Conservation (phyloP, 2,329 filamentous ascomycete genomes). For the Hirsutella rhossiliensis region DNA sequence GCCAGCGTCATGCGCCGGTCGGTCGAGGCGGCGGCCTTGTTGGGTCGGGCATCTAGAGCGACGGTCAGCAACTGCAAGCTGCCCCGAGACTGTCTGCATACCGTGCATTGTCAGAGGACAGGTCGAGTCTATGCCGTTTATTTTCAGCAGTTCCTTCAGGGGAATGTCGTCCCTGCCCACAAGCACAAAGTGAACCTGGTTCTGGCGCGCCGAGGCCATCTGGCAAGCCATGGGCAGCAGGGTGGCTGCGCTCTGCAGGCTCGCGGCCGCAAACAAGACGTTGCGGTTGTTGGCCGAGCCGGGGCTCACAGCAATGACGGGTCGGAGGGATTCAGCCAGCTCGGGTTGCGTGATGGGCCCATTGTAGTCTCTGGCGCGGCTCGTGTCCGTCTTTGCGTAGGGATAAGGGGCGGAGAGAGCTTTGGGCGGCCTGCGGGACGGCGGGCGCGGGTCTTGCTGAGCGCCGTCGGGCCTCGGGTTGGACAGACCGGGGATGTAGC, state of each 20-base stretch:
- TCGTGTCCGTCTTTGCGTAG: not conserved
- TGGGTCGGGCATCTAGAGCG: conserved; percentile 58
- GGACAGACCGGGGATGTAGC: too few relatives aligned
- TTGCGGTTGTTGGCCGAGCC: conserved; percentile 46
- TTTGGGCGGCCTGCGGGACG: too few relatives aligned
- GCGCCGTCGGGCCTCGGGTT: too few relatives aligned
- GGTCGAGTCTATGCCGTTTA: conserved; percentile 65
- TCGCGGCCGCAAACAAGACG: conserved; percentile 69
- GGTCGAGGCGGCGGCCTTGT: conserved; percentile 58
- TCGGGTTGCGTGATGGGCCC: conserved; percentile 58
- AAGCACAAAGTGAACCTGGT: conserved; percentile 70
- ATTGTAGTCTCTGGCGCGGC: conserved; percentile 34
- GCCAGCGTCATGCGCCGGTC: conserved; percentile 56
- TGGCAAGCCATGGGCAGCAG: conserved; percentile 76
- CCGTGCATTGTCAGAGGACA: conserved; percentile 57
- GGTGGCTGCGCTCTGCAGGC: conserved; percentile 56
- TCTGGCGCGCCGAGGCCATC: conserved; percentile 61
- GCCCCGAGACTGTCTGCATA: conserved; percentile 13
- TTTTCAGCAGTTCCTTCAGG: conserved; percentile 53
- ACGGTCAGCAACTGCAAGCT: not conserved
- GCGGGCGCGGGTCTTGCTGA: too few relatives aligned
- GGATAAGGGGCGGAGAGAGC: too few relatives aligned
- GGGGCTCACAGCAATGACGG: conserved; percentile 41
- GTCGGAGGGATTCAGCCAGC: conserved; percentile 51
- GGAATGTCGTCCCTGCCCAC: conserved; percentile 62